Conservation (phyloP, 176 grass and related monocot genomes). For the Phoenix dactylifera region DNA sequence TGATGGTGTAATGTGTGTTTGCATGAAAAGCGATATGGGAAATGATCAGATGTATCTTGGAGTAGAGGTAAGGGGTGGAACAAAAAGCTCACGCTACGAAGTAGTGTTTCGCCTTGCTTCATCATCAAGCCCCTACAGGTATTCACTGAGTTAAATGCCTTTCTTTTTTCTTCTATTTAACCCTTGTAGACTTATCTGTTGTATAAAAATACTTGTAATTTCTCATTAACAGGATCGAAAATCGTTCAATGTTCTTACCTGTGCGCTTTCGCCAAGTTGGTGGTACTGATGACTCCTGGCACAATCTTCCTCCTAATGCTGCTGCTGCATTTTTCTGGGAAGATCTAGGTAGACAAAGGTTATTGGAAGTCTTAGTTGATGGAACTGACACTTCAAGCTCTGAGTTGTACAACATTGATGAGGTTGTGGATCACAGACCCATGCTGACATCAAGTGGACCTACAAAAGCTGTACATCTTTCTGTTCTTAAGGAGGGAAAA, state of each 20-base stretch:
- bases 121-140: constrained; percentile 85
- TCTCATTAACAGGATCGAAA: constrained; percentile 61
- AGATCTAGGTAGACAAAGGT: constrained; percentile 61
- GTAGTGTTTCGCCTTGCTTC: constrained; percentile 75
- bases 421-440: constrained; percentile 68
- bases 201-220: background rate
- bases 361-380: constrained; percentile 83
- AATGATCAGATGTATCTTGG: constrained; percentile 62
- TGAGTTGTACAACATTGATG: constrained; percentile 68
- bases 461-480: constrained; percentile 59
- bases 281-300: constrained; percentile 69
- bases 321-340: constrained; percentile 88
- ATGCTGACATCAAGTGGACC: constrained; percentile 30
- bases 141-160: constrained; percentile 5
- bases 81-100: constrained; percentile 85
- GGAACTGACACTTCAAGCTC: constrained; percentile 51
- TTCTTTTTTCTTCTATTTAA: constrained; percentile 7
- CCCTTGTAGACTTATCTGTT: constrained; percentile 8
- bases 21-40: constrained; percentile 49
- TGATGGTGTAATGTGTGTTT: constrained; percentile 82
- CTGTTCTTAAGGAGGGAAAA: constrained; percentile 85
- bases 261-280: constrained; percentile 72
- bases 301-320: constrained; percentile 74
- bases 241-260: constrained; percentile 93
- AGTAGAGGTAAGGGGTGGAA: constrained; percentile 72